Base-by-base conservation (phyloP, 1,284 basidiomycete species). In the Wolfiporia cocos region DNA sequence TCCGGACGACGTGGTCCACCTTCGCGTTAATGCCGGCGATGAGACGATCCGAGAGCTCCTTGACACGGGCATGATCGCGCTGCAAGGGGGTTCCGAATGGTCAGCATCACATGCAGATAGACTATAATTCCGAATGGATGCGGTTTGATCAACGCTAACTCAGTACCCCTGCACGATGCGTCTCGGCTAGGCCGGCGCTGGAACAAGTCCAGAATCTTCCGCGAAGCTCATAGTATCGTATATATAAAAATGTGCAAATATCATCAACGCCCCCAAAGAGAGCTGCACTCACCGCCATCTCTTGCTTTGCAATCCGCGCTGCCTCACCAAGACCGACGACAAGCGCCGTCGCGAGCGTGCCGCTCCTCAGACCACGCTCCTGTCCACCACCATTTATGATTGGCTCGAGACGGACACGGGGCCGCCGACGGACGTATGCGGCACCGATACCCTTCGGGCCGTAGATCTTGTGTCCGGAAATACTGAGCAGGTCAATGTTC, bases 401-500 rank as follows among this genome's bases (percentile, higher is more conserved):
- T 1, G 96, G 95, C 63, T 99, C 96, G 53, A 99, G 68, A 47
- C 96, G 77, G 34, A 99, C 96, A 51, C 96, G 76, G 2, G 96
- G 96, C 52, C 94, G 71, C 54, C 96, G 71, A 43, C 96, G 79
- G 38, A 99, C 92, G 66, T 98, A 99, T 15, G 87, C 86, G 4
- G 92, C 95, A 28, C 96, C 96, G 35, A 99, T 68, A 14, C 96
- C 96, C 68, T 99, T 99, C 4, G 96, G 96, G 2, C 96, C 96
- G 65, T 99, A 99, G 14, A 99, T 67, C 70, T 99, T 99, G 74
- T 99, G 96, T 4, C 90, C 94, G 4, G 92, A 95, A 44, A 99
- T 89, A 51, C 89, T 93, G 84, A 99, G 83, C 43, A 97, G 72
- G 67, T 99, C 96, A 44, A 99, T 79, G 57, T 94, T 92, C 78